These are phyloP conservation scores for Thyridium curvatum DNA, from an alignment of 2,329 filamentous ascomycete species.

Conservation along the genomic window DNA sequence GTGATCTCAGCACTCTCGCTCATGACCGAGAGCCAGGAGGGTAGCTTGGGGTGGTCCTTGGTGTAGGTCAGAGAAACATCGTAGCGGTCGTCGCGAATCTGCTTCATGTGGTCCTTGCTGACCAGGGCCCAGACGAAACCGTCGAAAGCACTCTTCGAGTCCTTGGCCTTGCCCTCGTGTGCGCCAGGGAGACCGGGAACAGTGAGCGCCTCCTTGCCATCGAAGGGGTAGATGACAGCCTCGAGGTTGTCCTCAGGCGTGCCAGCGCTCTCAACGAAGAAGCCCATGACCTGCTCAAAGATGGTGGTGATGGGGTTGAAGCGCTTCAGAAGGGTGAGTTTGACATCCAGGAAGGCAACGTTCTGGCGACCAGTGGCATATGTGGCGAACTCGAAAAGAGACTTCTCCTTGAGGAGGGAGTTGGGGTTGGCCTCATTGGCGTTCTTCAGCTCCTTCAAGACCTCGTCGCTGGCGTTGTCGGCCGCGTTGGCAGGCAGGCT, in stretches of 20 bases:
- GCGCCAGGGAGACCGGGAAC: slow-evolving; percentile 60
- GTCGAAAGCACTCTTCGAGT: slow-evolving; percentile 68
- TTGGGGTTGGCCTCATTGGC: slow-evolving; percentile 34
- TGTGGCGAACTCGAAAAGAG: slow-evolving; percentile 75
- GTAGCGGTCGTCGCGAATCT: slow-evolving; percentile 85
- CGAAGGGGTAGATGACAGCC: slow-evolving; percentile 78
- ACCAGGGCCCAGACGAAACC: slow-evolving; percentile 93
- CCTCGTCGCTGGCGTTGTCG: slow-evolving; percentile 40
- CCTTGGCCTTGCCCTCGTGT: slow-evolving; percentile 45
- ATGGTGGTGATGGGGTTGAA: slow-evolving; percentile 67
- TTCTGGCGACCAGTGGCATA: slow-evolving; percentile 94
- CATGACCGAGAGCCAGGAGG: slow-evolving; percentile 89
- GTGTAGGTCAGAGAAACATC: slow-evolving; percentile 89
- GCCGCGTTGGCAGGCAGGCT: slow-evolving; percentile 41
- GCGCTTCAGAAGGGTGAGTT: slow-evolving; percentile 73
- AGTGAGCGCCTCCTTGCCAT: slow-evolving; percentile 79
- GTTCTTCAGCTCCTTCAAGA: slow-evolving; percentile 53
- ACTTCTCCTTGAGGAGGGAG: slow-evolving; percentile 74
- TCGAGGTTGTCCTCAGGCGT: slow-evolving; percentile 68
- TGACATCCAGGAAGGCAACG: slow-evolving; percentile 82
- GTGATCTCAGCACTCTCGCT: slow-evolving; percentile 95
- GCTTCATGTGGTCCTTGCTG: slow-evolving; percentile 91
- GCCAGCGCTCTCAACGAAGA: slow-evolving; percentile 74
- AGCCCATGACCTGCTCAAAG: slow-evolving; percentile 61
- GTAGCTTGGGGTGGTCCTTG: slow-evolving; percentile 87